These are phyloP conservation scores for Candida taoyuanica DNA, from an alignment of 805 yeast genomes.

Conservation along the genomic window DNA sequence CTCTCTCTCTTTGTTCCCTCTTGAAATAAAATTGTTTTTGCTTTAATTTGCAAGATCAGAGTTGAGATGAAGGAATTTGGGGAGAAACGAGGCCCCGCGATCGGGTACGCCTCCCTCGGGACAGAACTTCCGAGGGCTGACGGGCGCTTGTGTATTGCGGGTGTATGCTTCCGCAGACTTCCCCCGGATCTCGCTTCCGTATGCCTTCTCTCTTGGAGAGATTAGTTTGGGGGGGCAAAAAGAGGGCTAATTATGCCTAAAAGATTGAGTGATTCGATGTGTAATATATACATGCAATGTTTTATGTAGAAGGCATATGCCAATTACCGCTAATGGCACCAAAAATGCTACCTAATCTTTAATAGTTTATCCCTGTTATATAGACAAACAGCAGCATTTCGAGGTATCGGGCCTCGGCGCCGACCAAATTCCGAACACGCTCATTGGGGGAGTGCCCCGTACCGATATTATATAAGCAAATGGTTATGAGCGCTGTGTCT, in stretches of 20 bases:
- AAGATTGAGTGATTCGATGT: no score
- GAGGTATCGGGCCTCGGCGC: no score
- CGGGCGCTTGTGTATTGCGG: slow-evolving; percentile 14
- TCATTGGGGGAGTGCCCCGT: slow-evolving; percentile 9
- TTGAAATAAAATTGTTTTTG: no score
- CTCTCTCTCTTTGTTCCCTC: no score
- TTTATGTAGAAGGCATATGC: no score
- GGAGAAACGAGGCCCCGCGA: slow-evolving; percentile 7
- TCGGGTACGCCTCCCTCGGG: slow-evolving; percentile 10
- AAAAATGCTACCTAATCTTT: no score
- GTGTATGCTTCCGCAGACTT: slow-evolving; percentile 4
- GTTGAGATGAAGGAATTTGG: slow-evolving; percentile 10
- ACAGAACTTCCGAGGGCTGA: slow-evolving; percentile 18
- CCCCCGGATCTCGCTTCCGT: slow-evolving; percentile 1
- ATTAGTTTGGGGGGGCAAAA: not conserved
- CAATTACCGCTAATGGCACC: no score
- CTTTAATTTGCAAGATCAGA: no score
- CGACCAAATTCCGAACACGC: slow-evolving; percentile 7
- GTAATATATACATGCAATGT: no score
- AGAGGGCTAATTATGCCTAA: no score
- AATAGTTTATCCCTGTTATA: no score
- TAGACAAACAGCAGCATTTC: no score
- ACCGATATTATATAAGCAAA: slow-evolving; percentile 1
- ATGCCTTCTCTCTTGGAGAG: not conserved
- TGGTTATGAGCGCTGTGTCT: not conserved